Conservation (phyloP, 176 grass and related monocot genomes). For the Cymbopogon citratus region DNA sequence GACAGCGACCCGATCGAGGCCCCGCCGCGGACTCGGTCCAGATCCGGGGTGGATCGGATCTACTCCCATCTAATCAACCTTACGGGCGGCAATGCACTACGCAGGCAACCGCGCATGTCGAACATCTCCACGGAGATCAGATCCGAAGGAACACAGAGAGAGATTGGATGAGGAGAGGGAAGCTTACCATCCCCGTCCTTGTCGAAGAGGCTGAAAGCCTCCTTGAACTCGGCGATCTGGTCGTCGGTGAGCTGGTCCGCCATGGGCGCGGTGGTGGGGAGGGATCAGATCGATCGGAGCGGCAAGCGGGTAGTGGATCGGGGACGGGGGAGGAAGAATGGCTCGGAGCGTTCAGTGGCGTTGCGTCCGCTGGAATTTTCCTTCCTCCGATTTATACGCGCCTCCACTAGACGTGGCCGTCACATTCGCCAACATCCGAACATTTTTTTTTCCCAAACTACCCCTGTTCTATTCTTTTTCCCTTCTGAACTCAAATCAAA, state of each 20-base stretch:
- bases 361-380: slow-evolving; percentile 33
- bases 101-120: not conserved
- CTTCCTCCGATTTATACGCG: slow-evolving; percentile 37
- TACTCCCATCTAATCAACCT: not conserved
- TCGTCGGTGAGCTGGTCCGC: slow-evolving; percentile 69
- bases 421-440: not conserved
- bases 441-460: slow-evolving; percentile 21
- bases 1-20: too few relatives aligned
- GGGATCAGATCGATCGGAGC: not conserved
- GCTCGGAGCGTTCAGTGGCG: slow-evolving; percentile 27
- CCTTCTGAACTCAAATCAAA: not conserved
- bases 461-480: not conserved
- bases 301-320: not conserved
- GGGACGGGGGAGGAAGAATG: not conserved
- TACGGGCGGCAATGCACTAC: slow-evolving; percentile 11
- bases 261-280: slow-evolving; percentile 11
- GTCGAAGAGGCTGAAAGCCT: slow-evolving; percentile 89
- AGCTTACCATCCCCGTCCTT: slow-evolving; percentile 79
- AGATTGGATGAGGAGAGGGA: not conserved
- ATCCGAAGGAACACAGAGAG: not conserved
- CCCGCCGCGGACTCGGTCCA: too few relatives aligned
- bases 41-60: slow-evolving; percentile 38
- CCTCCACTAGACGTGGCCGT: slow-evolving; percentile 11
- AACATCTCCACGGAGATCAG: not conserved
- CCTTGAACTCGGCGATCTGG: slow-evolving; percentile 96